Evolutionary conservation across 2,329 filamentous ascomycete genomes (phyloP), one percentile per base, ranked within the genome.

Genomic region (Furcasterigmium furcatum): DNA sequence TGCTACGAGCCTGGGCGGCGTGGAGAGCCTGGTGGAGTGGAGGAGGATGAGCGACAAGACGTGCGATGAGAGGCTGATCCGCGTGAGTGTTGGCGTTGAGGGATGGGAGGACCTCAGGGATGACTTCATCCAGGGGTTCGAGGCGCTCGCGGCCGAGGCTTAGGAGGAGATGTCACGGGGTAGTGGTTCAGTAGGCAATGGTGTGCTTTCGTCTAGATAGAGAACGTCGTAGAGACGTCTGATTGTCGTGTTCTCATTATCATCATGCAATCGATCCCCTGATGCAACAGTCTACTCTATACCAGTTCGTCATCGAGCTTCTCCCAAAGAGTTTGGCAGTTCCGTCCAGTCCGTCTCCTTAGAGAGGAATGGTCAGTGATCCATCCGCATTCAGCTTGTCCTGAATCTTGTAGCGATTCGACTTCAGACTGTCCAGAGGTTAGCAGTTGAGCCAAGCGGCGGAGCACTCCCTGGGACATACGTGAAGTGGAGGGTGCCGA

Each of bases 21-120:
- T 97, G 9, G 94, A 97, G 77, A 94, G 89, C 59, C 68, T 97
- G 71, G 91, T 99, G 56, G 94, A 99, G 77, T 99, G 94, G 94
- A 77, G 94, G 48, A 81, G 87, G 40, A 94, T 99, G 89, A 85
- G 84, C 48, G 94, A 99, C 72, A 58, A 67, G 4, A 73, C 64
- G 1, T 84, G 95, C 32, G 88, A 95, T 60, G 79, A 74, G 59
- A 74, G 80, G 47, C 64, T 97, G 62, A 59, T 96, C 65, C 73
- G 94, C 43, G 70, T 99, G 24, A 96, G 91, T 63, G 70, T 96
- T 27, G 94, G 94, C 0, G 78, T 96, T 25, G 94, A 99, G 72
- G 81, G 79, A 39, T 87, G 87, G 74, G 87, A 94, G 64, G 94
- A 97, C 68, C 62, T 99, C 61, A 82, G 77, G 63, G 77, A 77